phyloP scores from a whole-genome alignment of 2,329 filamentous ascomycete genomes.

The Penicillium verrucosum region DNA sequence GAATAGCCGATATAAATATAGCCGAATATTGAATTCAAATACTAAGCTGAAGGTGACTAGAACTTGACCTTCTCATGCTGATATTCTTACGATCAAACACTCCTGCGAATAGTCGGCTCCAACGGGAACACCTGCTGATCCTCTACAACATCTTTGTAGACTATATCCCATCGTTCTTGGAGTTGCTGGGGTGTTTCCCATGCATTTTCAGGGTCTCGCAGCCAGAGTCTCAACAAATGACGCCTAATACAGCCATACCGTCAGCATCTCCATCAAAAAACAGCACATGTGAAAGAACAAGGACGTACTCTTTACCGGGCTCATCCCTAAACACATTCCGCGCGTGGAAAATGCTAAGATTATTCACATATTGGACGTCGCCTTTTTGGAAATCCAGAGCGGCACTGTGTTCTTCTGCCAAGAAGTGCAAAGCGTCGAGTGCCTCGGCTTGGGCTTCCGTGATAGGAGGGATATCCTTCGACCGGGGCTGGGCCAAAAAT shows the following conservation, averaged over 20 bases:
- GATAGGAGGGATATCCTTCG: conserved; percentile 46
- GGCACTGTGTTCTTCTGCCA: conserved; percentile 45
- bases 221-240: conserved; percentile 49
- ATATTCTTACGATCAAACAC: conserved; percentile 9
- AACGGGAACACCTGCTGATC: conserved; percentile 46
- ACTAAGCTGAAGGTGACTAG: neutral
- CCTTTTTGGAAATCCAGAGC: conserved; percentile 47
- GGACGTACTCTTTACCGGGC: conserved; percentile 36
- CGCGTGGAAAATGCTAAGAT: conserved; percentile 52
- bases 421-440: conserved; percentile 51
- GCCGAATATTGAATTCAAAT: neutral
- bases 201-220: conserved; percentile 46
- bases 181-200: conserved; percentile 45
- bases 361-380: conserved; percentile 54
- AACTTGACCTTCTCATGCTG: neutral
- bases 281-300: neutral
- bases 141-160: conserved; percentile 40
- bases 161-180: conserved; percentile 38
- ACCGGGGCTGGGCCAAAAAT: conserved; percentile 44
- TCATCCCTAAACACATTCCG: conserved; percentile 47
- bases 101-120: conserved; percentile 35
- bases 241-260: conserved; percentile 29
- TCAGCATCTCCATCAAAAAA: neutral
- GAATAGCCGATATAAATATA: neutral
- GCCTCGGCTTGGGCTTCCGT: conserved; percentile 54